Conservation (phyloP, 2,329 filamentous ascomycete genomes). For the Botryosphaeria agaves region DNA sequence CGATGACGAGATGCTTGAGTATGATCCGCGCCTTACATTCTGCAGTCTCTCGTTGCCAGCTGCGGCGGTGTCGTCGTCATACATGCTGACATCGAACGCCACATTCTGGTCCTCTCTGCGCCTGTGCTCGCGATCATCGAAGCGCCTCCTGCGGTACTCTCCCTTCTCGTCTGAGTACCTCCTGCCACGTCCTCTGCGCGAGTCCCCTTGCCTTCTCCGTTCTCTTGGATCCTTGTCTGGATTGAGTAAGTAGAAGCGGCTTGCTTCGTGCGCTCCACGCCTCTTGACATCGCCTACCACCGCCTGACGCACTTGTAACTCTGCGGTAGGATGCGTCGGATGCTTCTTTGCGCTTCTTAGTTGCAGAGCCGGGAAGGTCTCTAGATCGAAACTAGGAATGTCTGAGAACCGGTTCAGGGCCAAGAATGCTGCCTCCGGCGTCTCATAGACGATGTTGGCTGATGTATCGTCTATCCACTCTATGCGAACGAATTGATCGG, state of each 20-base stretch:
- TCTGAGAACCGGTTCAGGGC: constrained; percentile 36
- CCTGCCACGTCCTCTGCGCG: constrained; percentile 15
- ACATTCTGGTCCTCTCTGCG: constrained; percentile 33
- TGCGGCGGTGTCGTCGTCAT: constrained; percentile 48
- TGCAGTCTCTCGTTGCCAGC: constrained; percentile 13
- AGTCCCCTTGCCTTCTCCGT: constrained; percentile 30
- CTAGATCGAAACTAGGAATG: constrained; percentile 25
- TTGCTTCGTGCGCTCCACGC: constrained; percentile 59
- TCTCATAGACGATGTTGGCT: constrained; percentile 66
- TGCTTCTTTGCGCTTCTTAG: constrained; percentile 52
- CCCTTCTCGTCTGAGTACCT: constrained; percentile 15
- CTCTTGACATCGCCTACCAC: constrained; percentile 64
- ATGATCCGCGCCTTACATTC: constrained; percentile 11
- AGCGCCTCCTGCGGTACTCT: constrained; percentile 25
- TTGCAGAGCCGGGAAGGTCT: constrained; percentile 31
- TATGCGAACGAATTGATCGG: constrained; percentile 39
- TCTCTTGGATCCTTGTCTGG: constrained; percentile 77
- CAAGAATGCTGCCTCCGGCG: constrained; percentile 31
- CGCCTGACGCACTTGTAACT: constrained; percentile 57
- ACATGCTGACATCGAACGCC: constrained; percentile 60
- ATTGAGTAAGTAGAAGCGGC: constrained; percentile 82
- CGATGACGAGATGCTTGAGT: constrained; percentile 5
- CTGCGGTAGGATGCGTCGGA: constrained; percentile 48
- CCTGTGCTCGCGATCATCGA: constrained; percentile 24
- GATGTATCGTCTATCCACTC: constrained; percentile 95